phyloP scores from a whole-genome alignment of 2,329 filamentous ascomycete species.

The Colletotrichum falcatum region DNA sequence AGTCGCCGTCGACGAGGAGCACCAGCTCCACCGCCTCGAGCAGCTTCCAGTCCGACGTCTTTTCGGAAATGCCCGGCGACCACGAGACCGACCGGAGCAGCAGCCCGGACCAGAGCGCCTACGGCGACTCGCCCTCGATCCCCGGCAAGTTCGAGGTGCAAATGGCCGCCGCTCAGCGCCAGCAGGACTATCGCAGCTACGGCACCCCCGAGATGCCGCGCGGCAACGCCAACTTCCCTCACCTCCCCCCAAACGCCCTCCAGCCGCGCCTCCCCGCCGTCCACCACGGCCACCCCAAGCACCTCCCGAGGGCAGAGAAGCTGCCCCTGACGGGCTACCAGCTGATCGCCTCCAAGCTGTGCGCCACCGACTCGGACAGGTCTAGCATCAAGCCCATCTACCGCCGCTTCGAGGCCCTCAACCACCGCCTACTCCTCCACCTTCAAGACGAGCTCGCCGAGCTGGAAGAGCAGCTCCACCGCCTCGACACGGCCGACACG shows the following conservation, averaged over 20 bases:
- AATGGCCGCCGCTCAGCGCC: conserved; percentile 27
- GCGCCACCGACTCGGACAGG: conserved; percentile 18
- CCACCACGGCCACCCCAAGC: conserved; percentile 49
- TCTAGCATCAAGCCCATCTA: conserved; percentile 73
- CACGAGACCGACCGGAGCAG: conserved; percentile 59
- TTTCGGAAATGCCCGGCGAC: conserved; percentile 50
- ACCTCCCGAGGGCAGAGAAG: conserved; percentile 55
- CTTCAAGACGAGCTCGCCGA: conserved; percentile 88
- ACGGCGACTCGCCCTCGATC: conserved; percentile 44
- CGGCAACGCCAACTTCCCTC: conserved; percentile 52
- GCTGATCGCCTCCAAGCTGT: conserved; percentile 67
- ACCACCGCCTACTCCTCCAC: conserved; percentile 84
- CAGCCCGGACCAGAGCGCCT: conserved; percentile 56
- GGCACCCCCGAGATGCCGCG: conserved; percentile 58
- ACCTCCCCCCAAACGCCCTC: conserved; percentile 52
- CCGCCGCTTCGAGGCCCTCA: conserved; percentile 83
- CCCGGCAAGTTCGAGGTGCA: conserved; percentile 34
- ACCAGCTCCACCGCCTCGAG: conserved; percentile 61
- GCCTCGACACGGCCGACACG: conserved; percentile 72
- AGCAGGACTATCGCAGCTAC: conserved; percentile 47
- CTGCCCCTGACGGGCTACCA: conserved; percentile 70
- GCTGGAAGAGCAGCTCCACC: conserved; percentile 81
- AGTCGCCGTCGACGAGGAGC: conserved; percentile 49
- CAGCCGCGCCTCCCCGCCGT: conserved; percentile 50
- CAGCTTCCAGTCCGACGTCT: conserved; percentile 62